Conservation (phyloP, 805 yeast genomes). For the Metschnikowia amazonensis region DNA sequence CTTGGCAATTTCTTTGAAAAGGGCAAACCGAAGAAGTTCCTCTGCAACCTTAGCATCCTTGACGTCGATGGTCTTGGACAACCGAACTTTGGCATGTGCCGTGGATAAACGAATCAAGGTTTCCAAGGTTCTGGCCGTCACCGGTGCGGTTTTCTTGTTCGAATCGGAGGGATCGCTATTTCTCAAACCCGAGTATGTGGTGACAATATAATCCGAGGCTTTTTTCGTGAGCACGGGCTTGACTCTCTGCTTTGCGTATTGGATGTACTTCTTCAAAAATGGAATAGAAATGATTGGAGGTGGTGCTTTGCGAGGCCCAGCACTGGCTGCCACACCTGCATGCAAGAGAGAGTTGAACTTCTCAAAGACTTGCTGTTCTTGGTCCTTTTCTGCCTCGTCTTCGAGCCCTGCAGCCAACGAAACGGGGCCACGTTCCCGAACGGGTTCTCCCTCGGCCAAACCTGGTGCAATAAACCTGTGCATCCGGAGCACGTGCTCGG, state of each 20-base stretch:
- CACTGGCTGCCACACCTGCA: slow-evolving; percentile 55
- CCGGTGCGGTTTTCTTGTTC: slow-evolving; percentile 83
- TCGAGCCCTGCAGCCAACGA: slow-evolving; percentile 80
- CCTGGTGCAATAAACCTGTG: slow-evolving; percentile 89
- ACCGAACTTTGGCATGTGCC: slow-evolving; percentile 94
- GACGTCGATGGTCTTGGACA: slow-evolving; percentile 68
- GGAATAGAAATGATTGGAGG: slow-evolving; percentile 58
- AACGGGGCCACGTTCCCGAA: slow-evolving; percentile 68
- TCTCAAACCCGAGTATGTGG: slow-evolving; percentile 74
- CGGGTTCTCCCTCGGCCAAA: slow-evolving; percentile 87
- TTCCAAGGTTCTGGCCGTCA: slow-evolving; percentile 97
- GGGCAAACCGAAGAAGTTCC: slow-evolving; percentile 75
- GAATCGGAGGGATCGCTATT: slow-evolving; percentile 56
- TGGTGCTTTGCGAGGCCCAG: slow-evolving; percentile 19
- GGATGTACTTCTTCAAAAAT: slow-evolving; percentile 87
- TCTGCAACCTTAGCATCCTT: slow-evolving; percentile 86
- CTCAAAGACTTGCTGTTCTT: slow-evolving; percentile 70
- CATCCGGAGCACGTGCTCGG: slow-evolving; percentile 93
- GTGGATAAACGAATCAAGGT: slow-evolving; percentile 91
- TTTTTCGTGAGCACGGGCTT: slow-evolving; percentile 72
- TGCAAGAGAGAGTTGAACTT: slow-evolving; percentile 79
- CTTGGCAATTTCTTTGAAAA: slow-evolving; percentile 66
- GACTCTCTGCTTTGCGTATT: slow-evolving; percentile 86
- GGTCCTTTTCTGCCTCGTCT: slow-evolving; percentile 41
- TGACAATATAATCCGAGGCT: slow-evolving; percentile 79